Percentiles rank a stretch among this genome's conserved stretches.
Evolutionary conservation across 225 moss, liverwort and hornwort species (phyloP).

Genomic region (Bryoerythrophyllum caledonicum): DNA sequence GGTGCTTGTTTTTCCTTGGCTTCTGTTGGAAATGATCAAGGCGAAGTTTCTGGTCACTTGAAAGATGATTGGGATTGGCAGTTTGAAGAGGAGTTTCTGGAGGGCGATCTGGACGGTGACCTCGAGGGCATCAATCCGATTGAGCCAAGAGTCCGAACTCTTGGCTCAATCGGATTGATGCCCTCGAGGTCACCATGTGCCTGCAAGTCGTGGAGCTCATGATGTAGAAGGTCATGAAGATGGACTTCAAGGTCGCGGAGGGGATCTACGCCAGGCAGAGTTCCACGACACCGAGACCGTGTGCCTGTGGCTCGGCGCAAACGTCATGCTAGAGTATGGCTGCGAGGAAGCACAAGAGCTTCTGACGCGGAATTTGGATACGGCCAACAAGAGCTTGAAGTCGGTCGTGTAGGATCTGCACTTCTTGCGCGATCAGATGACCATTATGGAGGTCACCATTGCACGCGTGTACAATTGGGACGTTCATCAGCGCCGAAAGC

Average conservation of each 20-base stretch:
- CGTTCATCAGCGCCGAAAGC: slow-evolving; percentile 90
- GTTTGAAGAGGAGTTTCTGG: slow-evolving; percentile 43
- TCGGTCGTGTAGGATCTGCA: slow-evolving; percentile 75
- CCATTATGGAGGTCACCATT: slow-evolving; percentile 96
- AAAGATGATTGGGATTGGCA: no score
- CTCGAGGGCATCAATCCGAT: slow-evolving; percentile 47
- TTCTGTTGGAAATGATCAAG: no score
- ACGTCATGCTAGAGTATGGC: slow-evolving; percentile 96
- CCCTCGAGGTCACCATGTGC: no score
- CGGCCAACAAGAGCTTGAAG: slow-evolving; percentile 74
- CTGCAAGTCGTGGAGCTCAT: slow-evolving; percentile 77
- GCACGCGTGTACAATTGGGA: slow-evolving; percentile 96
- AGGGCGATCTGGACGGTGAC: slow-evolving; percentile 34
- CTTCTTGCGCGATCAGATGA: slow-evolving; percentile 96
- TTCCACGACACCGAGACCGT: slow-evolving; percentile 84
- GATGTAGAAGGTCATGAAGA: slow-evolving; percentile 72
- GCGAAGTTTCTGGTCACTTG: no score
- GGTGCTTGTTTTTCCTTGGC: no score
- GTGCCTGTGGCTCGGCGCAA: slow-evolving; percentile 97
- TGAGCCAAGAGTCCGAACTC: no score
- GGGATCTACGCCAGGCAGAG: slow-evolving; percentile 89
- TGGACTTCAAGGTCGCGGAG: slow-evolving; percentile 96
- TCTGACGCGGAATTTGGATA: slow-evolving; percentile 77
- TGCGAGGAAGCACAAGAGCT: slow-evolving; percentile 84
- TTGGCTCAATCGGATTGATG: no score